These are phyloP conservation scores for Phycomyces nitens DNA, from an alignment of 192 early-diverging fungal genomes.

Conservation along the genomic window DNA sequence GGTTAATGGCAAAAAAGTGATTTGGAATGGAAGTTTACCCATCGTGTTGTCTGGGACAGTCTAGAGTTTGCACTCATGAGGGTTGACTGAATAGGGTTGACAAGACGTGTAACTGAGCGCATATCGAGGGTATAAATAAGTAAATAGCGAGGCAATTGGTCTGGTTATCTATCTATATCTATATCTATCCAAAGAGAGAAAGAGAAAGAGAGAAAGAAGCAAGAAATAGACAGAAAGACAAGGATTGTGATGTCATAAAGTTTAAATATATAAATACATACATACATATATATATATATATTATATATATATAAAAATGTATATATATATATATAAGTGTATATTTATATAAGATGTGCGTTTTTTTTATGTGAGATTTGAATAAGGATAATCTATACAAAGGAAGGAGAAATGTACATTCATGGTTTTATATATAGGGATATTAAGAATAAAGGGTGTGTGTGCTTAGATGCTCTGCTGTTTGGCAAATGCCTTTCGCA, in stretches of 20 bases:
- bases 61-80: too few species aligned
- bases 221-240: background rate
- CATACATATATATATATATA: background rate
- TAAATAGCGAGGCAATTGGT: too few species aligned
- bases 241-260: background rate
- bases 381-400: background rate
- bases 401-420: background rate
- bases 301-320: background rate
- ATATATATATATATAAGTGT: background rate
- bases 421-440: background rate
- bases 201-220: constrained; percentile 1
- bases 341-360: background rate
- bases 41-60: too few species aligned
- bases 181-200: too few species aligned
- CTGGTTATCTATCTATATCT: too few species aligned
- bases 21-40: too few species aligned
- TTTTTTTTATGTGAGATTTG: background rate
- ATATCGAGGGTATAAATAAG: too few species aligned
- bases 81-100: too few species aligned
- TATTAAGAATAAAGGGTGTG: background rate
- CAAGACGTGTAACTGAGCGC: too few species aligned
- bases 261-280: background rate
- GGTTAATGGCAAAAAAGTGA: too few species aligned
- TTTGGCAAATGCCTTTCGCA: background rate
- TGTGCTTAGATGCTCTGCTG: background rate